These are phyloP conservation scores for Globisporangium viniferum DNA, from an alignment of 352 stramenopile species.

Conservation along the genomic window DNA sequence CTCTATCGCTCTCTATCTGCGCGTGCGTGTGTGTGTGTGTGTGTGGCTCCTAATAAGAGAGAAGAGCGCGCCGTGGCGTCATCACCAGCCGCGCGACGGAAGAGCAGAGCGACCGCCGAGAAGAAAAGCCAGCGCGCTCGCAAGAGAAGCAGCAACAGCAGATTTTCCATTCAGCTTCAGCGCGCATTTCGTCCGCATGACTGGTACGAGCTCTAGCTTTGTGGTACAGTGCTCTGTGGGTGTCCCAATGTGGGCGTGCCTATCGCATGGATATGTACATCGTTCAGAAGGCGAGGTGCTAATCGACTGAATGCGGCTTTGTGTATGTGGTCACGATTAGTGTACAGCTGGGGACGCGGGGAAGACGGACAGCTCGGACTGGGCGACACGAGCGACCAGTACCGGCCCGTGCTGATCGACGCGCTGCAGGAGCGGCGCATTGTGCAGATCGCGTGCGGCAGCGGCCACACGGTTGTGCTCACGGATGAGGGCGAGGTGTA, in stretches of 20 bases:
- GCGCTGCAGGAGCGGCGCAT: constrained; percentile 80
- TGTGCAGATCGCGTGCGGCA: constrained; percentile 87
- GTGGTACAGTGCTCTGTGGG: not conserved
- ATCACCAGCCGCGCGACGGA: not conserved
- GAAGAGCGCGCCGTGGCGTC: not conserved
- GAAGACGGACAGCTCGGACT: constrained; percentile 86
- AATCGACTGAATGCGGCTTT: not conserved
- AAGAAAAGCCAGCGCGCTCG: not conserved
- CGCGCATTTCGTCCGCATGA: constrained; percentile 1
- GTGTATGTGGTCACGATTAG: constrained; percentile 13
- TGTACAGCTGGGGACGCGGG: constrained; percentile 88
- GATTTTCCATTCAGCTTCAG: not conserved
- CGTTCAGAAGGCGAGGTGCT: not conserved
- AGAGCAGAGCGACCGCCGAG: not conserved
- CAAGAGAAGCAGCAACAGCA: not conserved
- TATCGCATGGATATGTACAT: not conserved
- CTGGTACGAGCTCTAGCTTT: not conserved
- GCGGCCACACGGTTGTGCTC: constrained; percentile 87
- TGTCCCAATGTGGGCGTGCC: not conserved
- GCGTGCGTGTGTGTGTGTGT: not conserved
- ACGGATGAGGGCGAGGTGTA: constrained; percentile 87
- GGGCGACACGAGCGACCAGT: constrained; percentile 86
- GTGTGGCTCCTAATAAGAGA: not conserved
- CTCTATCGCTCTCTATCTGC: not conserved
- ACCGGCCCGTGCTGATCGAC: constrained; percentile 78